These are phyloP conservation scores for Epichloe aotearoae DNA, from an alignment of 2,329 filamentous ascomycete genomes.

Conservation along the genomic window DNA sequence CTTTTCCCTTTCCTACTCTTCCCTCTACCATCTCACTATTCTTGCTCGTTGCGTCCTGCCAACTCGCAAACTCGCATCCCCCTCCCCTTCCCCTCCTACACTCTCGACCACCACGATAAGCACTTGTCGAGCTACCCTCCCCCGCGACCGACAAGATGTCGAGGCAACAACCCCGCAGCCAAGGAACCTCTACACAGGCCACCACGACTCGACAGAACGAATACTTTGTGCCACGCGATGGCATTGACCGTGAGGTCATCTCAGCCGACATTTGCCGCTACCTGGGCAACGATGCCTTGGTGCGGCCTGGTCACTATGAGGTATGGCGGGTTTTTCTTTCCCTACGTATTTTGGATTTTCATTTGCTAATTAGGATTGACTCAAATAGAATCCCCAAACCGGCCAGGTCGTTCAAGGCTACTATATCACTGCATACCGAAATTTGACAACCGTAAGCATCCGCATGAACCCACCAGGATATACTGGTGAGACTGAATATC, in stretches of 20 bases:
- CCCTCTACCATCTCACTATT: slow-evolving; percentile 10
- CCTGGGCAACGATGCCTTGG: slow-evolving; percentile 68
- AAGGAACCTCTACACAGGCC: slow-evolving; percentile 20
- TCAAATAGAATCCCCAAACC: slow-evolving; percentile 35
- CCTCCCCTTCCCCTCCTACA: slow-evolving; percentile 7
- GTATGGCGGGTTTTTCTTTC: slow-evolving; percentile 27
- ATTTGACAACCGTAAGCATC: slow-evolving; percentile 57
- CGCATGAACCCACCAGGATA: background rate
- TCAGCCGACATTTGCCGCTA: slow-evolving; percentile 76
- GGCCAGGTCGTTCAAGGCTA: slow-evolving; percentile 56
- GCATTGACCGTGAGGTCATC: slow-evolving; percentile 74
- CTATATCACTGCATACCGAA: slow-evolving; percentile 67
- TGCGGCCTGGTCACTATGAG: slow-evolving; percentile 62
- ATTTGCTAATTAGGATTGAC: background rate
- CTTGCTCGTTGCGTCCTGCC: slow-evolving; percentile 5
- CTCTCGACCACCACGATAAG: slow-evolving; percentile 4
- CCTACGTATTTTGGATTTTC: background rate
- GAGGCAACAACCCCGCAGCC: slow-evolving; percentile 24
- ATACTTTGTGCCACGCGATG: slow-evolving; percentile 68
- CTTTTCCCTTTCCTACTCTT: slow-evolving; percentile 1
- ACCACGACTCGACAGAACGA: slow-evolving; percentile 50
- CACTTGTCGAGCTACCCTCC: slow-evolving; percentile 4
- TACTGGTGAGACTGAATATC: background rate
- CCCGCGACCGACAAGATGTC: slow-evolving; percentile 18
- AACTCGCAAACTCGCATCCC: background rate